Evolutionary conservation across 2,329 filamentous ascomycete genomes (phyloP).

Genomic region (Scedosporium aurantiacum): DNA sequence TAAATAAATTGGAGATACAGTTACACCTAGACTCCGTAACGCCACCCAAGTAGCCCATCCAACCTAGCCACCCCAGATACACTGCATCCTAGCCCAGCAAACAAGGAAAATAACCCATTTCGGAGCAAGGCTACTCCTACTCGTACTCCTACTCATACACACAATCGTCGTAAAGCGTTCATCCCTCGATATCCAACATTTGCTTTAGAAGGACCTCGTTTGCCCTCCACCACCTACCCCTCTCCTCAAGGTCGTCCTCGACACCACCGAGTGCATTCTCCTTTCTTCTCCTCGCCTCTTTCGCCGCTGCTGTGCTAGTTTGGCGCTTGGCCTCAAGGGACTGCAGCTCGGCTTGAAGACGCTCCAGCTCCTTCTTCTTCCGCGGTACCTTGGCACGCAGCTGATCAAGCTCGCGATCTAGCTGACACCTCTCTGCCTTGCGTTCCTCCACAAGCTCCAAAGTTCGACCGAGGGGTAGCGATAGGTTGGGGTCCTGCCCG

Average conservation of each 20-base stretch:
- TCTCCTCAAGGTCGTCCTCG: conserved; percentile 64
- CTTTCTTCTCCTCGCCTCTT: conserved; percentile 57
- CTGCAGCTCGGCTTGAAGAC: conserved; percentile 55
- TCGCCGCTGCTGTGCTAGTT: conserved; percentile 55
- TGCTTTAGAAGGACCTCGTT: conserved; percentile 53
- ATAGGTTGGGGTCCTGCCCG: conserved; percentile 35
- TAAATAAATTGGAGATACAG: too few relatives aligned
- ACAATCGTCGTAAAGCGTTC: conserved; percentile 6
- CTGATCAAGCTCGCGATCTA: conserved; percentile 53
- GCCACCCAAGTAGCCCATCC: neutral
- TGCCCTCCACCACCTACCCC: conserved; percentile 63
- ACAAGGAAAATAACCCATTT: too few relatives aligned
- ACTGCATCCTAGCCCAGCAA: neutral
- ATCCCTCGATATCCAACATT: conserved; percentile 47
- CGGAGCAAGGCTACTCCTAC: too few relatives aligned
- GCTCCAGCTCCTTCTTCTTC: conserved; percentile 56
- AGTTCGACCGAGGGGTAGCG: conserved; percentile 48
- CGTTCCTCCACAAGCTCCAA: conserved; percentile 38
- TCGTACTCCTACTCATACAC: too few relatives aligned
- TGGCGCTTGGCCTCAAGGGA: conserved; percentile 57
- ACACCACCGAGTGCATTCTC: conserved; percentile 55
- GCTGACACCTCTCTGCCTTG: conserved; percentile 39
- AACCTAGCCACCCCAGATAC: neutral
- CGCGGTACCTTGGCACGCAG: conserved; percentile 51
- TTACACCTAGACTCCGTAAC: neutral